Evolutionary conservation across 164 flowering plant species (phyloP).

Genomic region (Malania oleifera): DNA sequence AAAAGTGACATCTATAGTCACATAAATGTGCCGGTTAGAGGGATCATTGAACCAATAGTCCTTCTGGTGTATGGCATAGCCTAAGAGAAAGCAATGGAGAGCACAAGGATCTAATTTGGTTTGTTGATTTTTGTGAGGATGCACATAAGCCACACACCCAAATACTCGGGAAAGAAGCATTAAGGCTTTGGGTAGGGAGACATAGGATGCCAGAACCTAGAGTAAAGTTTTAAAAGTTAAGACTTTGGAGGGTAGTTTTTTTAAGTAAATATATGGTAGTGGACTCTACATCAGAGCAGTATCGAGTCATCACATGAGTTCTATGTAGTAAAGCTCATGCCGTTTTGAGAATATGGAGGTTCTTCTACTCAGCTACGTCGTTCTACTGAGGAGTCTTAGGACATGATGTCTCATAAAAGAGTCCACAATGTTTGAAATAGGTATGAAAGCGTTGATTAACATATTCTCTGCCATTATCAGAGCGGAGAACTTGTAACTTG

Average conservation of each 20-base stretch:
- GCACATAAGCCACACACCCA: slow-evolving; percentile 1
- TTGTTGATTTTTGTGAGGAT: background rate
- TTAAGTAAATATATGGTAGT: background rate
- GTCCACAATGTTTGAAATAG: background rate
- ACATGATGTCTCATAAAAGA: background rate
- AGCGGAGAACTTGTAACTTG: too few species aligned
- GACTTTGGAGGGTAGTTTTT: background rate
- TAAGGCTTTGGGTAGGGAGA: background rate
- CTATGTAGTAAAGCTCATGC: background rate
- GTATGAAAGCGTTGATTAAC: too few species aligned
- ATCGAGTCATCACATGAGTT: background rate
- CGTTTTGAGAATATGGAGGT: background rate
- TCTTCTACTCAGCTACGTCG: background rate
- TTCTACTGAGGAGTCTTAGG: background rate
- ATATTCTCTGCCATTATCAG: too few species aligned
- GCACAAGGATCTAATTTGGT: background rate
- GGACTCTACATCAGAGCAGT: background rate
- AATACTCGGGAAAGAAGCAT: background rate
- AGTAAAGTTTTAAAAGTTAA: background rate
- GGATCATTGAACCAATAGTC: background rate
- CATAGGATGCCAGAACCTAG: background rate
- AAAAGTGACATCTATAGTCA: slow-evolving; percentile 3
- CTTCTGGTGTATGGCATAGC: background rate
- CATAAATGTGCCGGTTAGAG: background rate
- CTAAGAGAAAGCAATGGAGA: background rate